A percentile compares a stretch with the other conserved stretches of the same genome.
phyloP scores from a whole-genome alignment of 225 moss, liverwort and hornwort species.

The Lunularia cruciata region DNA sequence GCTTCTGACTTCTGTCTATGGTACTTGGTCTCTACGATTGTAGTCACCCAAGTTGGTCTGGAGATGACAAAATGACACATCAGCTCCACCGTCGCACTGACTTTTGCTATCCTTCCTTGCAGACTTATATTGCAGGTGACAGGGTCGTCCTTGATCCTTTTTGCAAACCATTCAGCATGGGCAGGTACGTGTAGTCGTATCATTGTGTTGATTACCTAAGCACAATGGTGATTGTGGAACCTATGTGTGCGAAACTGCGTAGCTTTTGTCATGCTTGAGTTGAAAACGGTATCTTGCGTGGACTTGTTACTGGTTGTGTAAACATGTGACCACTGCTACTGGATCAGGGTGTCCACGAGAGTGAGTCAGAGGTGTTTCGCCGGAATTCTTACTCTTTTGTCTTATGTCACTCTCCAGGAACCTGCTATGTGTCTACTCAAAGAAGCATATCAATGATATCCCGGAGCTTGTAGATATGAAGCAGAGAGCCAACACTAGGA shows the following conservation, averaged over 20 bases:
- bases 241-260: no score
- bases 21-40: neutral
- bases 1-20: neutral
- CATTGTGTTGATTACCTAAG: no score
- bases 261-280: no score
- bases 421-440: slow-evolving; percentile 91
- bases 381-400: neutral
- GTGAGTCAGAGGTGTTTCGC: no score
- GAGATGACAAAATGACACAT: neutral
- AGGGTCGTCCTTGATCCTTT: slow-evolving; percentile 96
- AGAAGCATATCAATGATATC: slow-evolving; percentile 82
- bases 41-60: neutral
- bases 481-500: slow-evolving; percentile 70
- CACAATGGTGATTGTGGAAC: no score
- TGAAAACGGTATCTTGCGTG: no score
- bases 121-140: slow-evolving; percentile 97
- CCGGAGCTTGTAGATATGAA: slow-evolving; percentile 82
- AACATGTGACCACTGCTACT: no score
- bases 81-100: neutral
- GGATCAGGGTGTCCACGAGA: no score
- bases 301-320: no score
- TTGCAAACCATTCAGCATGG: slow-evolving; percentile 99
- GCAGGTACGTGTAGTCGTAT: slow-evolving; percentile 54
- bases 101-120: slow-evolving; percentile 14
- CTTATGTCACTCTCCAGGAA: slow-evolving; percentile 49